These are phyloP conservation scores for Quercus agrifolia DNA, from an alignment of 306 rosid genomes.

Conservation along the genomic window DNA sequence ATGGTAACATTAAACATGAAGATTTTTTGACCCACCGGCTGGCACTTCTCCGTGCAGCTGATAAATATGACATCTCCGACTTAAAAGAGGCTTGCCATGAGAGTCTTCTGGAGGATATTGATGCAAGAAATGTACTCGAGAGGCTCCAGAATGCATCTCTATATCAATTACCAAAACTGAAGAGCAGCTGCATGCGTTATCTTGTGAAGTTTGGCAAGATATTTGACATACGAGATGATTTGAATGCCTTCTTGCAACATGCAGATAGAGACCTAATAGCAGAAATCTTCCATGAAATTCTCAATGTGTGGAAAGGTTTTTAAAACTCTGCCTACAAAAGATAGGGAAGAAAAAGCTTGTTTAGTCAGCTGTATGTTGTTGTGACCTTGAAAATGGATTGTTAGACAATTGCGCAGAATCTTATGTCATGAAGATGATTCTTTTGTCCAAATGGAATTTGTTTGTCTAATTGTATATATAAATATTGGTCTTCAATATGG, in stretches of 20 bases:
- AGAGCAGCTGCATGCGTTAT: constrained; percentile 70
- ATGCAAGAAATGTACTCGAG: constrained; percentile 83
- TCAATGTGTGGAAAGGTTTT: constrained; percentile 90
- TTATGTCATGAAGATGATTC: constrained; percentile 51
- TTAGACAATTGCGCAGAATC: constrained; percentile 39
- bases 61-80: constrained; percentile 85
- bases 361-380: constrained; percentile 6
- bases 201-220: constrained; percentile 96
- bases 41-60: constrained; percentile 83
- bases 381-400: constrained; percentile 31
- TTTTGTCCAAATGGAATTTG: constrained; percentile 38
- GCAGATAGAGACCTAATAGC: constrained; percentile 87
- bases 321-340: constrained; percentile 35
- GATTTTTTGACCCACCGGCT: constrained; percentile 74
- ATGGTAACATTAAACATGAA: constrained; percentile 72
- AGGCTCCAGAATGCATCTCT: constrained; percentile 91
- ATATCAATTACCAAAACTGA: constrained; percentile 66
- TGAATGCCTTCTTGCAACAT: constrained; percentile 66
- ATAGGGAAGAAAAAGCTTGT: constrained; percentile 7
- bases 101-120: constrained; percentile 90
- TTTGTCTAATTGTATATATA: constrained; percentile 34
- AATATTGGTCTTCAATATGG: constrained; percentile 29
- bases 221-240: constrained; percentile 72
- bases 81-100: constrained; percentile 86
- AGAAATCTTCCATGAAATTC: constrained; percentile 83